A percentile compares a stretch with the other conserved stretches of the same genome.
Conservation (phyloP, 2,329 filamentous ascomycete species). For the Aspergillus sp. region DNA sequence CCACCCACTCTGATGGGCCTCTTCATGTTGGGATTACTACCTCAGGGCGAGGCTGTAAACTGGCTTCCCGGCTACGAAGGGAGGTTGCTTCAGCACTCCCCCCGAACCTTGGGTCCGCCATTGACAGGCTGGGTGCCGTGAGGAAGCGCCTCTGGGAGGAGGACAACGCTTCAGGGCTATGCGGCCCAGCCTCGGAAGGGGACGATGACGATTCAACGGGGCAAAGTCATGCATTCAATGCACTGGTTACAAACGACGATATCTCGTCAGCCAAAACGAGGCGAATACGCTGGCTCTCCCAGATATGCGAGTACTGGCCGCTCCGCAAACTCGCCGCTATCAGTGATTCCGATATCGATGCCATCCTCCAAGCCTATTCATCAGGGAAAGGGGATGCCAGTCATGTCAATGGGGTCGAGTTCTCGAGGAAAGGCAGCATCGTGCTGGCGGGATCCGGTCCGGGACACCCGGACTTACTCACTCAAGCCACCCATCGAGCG, state of each 20-base stretch:
- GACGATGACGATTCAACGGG: constrained; percentile 40
- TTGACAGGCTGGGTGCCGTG: constrained; percentile 65
- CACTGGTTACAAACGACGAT: constrained; percentile 64
- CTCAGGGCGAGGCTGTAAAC: constrained; percentile 86
- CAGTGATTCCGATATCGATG: constrained; percentile 67
- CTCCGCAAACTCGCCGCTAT: constrained; percentile 70
- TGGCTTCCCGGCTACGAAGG: constrained; percentile 77
- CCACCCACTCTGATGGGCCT: constrained; percentile 80
- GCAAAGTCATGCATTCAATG: constrained; percentile 77
- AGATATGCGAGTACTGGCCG: constrained; percentile 99
- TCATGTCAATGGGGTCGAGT: constrained; percentile 6
- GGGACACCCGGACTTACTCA: constrained; percentile 85
- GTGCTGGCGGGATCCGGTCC: constrained; percentile 88
- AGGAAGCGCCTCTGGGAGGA: constrained; percentile 64
- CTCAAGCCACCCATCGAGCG: constrained; percentile 47
- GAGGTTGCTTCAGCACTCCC: constrained; percentile 80
- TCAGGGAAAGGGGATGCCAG: constrained; percentile 17
- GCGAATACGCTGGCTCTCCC: constrained; percentile 83
- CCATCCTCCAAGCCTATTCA: constrained; percentile 63
- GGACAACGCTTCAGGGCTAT: constrained; percentile 48
- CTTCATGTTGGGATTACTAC: constrained; percentile 93
- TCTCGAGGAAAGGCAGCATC: constrained; percentile 52
- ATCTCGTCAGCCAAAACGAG: constrained; percentile 64
- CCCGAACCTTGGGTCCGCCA: constrained; percentile 62
- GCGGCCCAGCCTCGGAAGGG: constrained; percentile 34